Evolutionary conservation across 441 rosid genomes (phyloP), one percentile per base, ranked within the genome.

Genomic region (Erodium trifolium): DNA sequence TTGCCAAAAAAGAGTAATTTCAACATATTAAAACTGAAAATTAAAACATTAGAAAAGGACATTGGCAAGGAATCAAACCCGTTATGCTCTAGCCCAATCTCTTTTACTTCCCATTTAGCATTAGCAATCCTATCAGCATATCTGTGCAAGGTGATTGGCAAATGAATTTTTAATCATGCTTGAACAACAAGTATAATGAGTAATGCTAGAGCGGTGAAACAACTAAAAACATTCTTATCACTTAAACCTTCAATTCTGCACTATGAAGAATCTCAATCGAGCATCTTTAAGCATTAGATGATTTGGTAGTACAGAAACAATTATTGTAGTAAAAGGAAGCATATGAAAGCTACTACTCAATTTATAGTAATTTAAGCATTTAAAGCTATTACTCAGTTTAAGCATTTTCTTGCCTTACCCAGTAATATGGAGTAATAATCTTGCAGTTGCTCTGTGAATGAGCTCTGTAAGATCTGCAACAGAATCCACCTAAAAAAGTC

Each of bases 81-180:
- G 75, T 94, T 94, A 72, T 94, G 98, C 81, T 94, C 99, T 64
- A 94, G 78, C 59, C 99, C 99, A 37, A 94, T 87, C 83, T 94
- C 99, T 83, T 85, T 94, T 68, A 92, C 79, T 81, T 94, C 99
- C 99, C 99, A 94, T 80, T 88, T 94, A 37, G 96, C 88, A 77
- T 83, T 86, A 71, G 97, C 87, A 78, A 94, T 85, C 69, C 94
- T 88, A 80, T 94, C 99, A 16, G 85, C 92, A 79, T 90, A 94
- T 79, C 98, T 94, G 85, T 72, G 76, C 76, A 78, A 59, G 45
- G 55, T 65, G 63, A 66, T 35, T 66, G 68, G 29, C 67, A 29
- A 63, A 68, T 68, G 67, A 68, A 72, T 43, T 60, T 19, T 31
- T 19, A 19, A 23, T 60, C 4, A 60, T 29, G 66, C 41, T 34